Evolutionary conservation across 1,139 yeast species (phyloP), one percentile per base, ranked within the genome.

Genomic region (Geotrichum australiense): DNA sequence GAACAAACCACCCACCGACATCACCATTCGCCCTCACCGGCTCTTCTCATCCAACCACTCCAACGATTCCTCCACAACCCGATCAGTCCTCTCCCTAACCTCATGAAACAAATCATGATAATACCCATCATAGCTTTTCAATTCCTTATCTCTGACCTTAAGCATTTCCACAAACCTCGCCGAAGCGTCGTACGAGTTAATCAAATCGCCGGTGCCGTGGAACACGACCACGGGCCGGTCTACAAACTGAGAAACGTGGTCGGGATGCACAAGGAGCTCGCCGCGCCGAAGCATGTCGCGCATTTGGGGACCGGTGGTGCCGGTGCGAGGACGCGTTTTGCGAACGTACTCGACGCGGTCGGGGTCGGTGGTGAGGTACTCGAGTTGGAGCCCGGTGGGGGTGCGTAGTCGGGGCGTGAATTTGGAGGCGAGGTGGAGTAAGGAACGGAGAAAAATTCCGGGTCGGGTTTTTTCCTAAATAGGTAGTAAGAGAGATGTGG

Each of bases 231-330:
- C 55, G 27, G 80, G 58, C 54, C 71, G 53, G 53, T 65, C 56
- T 46, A 70, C 68, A 50, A 72, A 73, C 45, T 68, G 64, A 19
- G 65, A 48, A 24, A 69, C 74, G 50, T 66, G 65, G 2, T 64
- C 64, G 3, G 69, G 62, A 29, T 68, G 62, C 41, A 70, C 57
- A 47, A 81, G 65, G 25, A 64, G 62, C 51, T 69, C 68, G 8
- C 93, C 93, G 43, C 94, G 69, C 18, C 57, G 61, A 36, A 85
- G 57, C 70, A 85, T 80, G 51, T 80, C 95, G 56, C 75, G 62
- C 48, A 80, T 65, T 58, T 74, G 74, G 43, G 68, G 64, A 27
- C 76, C 63, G 0, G 78, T 64, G 24, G 78, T 74, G 22, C 65
- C 49, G 36, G 73, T 50, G 71, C 66, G 52, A 34, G 55, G 52